phyloP scores from a whole-genome alignment of 768 basidiomycete species.

The Solioccasus polychromus region DNA sequence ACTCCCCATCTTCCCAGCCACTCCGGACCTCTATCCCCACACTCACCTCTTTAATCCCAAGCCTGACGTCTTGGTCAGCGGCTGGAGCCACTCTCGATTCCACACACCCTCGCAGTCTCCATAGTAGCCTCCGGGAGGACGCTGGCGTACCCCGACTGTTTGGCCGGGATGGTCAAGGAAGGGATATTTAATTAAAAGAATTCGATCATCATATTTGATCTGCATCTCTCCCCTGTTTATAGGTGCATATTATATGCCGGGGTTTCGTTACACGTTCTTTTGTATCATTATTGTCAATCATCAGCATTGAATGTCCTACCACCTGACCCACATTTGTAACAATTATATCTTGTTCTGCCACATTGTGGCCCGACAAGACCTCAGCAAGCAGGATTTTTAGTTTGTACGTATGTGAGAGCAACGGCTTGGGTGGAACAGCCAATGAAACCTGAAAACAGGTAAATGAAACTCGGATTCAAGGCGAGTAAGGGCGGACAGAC shows the following conservation, averaged over 20 bases:
- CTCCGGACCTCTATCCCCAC: constrained; percentile 22
- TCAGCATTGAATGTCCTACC: too few species aligned
- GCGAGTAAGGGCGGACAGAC: too few species aligned
- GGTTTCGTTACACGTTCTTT: too few species aligned
- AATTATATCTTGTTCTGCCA: too few species aligned
- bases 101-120: constrained; percentile 8
- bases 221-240: background rate
- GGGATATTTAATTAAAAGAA: constrained; percentile 19
- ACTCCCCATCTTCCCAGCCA: constrained; percentile 17
- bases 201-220: background rate
- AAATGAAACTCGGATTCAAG: too few species aligned
- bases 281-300: constrained; percentile 21
- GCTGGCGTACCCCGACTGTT: constrained; percentile 22
- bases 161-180: constrained; percentile 25
- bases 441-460: too few species aligned
- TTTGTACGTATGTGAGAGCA: too few species aligned
- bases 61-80: constrained; percentile 35
- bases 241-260: constrained; percentile 7
- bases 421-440: too few species aligned
- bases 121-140: constrained; percentile 16
- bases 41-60: constrained; percentile 30
- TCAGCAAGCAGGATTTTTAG: too few species aligned
- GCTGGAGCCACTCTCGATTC: constrained; percentile 23
- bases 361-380: too few species aligned
- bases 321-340: too few species aligned